Evolutionary conservation across 2,329 filamentous ascomycete genomes (phyloP).

Genomic region (Xylariaceae sp.): DNA sequence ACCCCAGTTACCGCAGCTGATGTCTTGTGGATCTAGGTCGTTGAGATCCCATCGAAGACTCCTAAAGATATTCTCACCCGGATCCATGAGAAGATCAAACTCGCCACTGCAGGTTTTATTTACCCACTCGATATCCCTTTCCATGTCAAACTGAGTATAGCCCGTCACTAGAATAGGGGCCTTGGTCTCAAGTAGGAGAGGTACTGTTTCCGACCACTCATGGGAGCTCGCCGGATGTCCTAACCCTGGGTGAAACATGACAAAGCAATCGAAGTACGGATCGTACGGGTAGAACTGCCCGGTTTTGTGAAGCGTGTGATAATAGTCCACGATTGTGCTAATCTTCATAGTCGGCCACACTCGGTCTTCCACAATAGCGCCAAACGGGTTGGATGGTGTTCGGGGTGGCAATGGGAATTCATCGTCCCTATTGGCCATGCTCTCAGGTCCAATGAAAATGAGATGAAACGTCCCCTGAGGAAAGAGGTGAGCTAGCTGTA

Average conservation of each 20-base stretch:
- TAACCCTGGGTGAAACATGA: constrained; percentile 94
- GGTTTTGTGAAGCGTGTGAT: constrained; percentile 91
- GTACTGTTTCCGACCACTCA: constrained; percentile 92
- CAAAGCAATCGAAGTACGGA: constrained; percentile 97
- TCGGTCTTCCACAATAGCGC: constrained; percentile 90
- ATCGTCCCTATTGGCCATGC: constrained; percentile 89
- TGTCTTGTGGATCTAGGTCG: constrained; percentile 89
- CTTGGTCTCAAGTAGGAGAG: constrained; percentile 90
- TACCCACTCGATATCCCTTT: constrained; percentile 89
- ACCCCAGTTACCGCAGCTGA: constrained; percentile 96
- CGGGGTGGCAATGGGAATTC: constrained; percentile 90
- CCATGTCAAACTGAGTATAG: constrained; percentile 94
- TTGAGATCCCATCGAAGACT: constrained; percentile 97
- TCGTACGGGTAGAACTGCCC: constrained; percentile 93
- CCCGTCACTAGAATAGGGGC: constrained; percentile 92
- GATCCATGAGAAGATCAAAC: constrained; percentile 88
- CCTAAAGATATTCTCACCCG: constrained; percentile 91
- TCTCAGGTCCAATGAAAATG: constrained; percentile 93
- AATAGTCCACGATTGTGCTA: constrained; percentile 96
- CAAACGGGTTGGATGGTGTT: constrained; percentile 85
- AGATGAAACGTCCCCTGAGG: constrained; percentile 88
- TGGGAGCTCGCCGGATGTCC: constrained; percentile 91
- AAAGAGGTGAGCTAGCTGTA: constrained; percentile 92
- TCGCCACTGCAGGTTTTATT: constrained; percentile 83
- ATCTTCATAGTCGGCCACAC: constrained; percentile 92